Conservation (phyloP, 768 basidiomycete species). For the Agrocybe pediades region DNA sequence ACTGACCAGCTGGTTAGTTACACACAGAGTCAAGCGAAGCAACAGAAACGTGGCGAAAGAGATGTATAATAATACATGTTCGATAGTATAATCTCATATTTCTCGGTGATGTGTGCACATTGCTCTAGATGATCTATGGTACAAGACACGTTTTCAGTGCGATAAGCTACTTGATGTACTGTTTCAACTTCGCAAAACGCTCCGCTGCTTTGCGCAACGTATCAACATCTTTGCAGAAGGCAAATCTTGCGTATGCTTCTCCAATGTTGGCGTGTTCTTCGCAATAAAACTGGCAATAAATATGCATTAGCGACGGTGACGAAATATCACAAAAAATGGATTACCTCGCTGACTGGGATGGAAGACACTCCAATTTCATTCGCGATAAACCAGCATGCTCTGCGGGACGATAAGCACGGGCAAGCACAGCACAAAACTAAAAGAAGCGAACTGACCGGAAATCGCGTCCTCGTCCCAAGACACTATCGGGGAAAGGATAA, state of each 20-base stretch:
- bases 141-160: slow-evolving; percentile 1
- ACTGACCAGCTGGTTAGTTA: slow-evolving; percentile 53
- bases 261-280: slow-evolving; percentile 84
- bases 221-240: slow-evolving; percentile 94
- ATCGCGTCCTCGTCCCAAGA: slow-evolving; percentile 82
- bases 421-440: neutral
- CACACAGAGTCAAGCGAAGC: neutral
- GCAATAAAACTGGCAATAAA: slow-evolving; percentile 77
- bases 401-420: slow-evolving; percentile 26
- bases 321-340: slow-evolving; percentile 18
- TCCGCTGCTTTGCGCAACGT: slow-evolving; percentile 83
- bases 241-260: slow-evolving; percentile 85
- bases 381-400: slow-evolving; percentile 96
- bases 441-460: slow-evolving; percentile 57
- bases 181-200: slow-evolving; percentile 72
- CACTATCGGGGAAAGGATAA: slow-evolving; percentile 77
- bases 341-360: slow-evolving; percentile 93
- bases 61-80: neutral
- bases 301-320: slow-evolving; percentile 7
- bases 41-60: neutral
- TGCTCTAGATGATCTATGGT: too few species aligned
- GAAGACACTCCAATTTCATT: slow-evolving; percentile 88
- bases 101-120: too few species aligned
- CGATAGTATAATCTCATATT: too few species aligned
- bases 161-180: slow-evolving; percentile 46